Conservation (phyloP, 768 basidiomycete species). For the Leccinum rimulosum region DNA sequence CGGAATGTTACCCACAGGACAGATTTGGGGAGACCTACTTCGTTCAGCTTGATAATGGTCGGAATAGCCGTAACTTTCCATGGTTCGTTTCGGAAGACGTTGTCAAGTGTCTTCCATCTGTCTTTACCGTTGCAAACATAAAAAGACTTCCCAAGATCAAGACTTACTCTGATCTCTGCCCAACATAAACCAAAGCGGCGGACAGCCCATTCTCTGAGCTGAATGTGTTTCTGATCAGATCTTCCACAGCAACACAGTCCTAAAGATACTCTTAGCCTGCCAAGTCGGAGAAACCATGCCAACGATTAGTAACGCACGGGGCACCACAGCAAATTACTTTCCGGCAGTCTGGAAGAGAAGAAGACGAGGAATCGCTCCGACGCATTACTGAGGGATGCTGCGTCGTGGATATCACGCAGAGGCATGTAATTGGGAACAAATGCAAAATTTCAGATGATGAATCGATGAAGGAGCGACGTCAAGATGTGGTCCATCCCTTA, state of each 20-base stretch:
- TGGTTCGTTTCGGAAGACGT: slow-evolving; percentile 58
- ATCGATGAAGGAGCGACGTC: background rate
- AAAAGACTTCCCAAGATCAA: background rate
- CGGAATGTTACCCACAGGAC: slow-evolving; percentile 1
- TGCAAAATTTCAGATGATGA: background rate
- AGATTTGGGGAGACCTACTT: slow-evolving; percentile 41
- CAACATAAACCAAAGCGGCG: slow-evolving; percentile 67
- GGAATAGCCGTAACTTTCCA: slow-evolving; percentile 63
- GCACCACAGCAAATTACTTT: slow-evolving; percentile 57
- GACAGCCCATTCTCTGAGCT: slow-evolving; percentile 41
- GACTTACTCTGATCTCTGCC: slow-evolving; percentile 59
- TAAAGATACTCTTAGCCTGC: slow-evolving; percentile 27
- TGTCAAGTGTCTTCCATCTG: slow-evolving; percentile 66
- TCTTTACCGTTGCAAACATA: background rate
- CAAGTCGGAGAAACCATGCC: background rate
- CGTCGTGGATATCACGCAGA: slow-evolving; percentile 40
- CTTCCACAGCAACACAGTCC: slow-evolving; percentile 70
- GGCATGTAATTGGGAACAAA: slow-evolving; percentile 42
- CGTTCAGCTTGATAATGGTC: slow-evolving; percentile 58
- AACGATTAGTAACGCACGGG: slow-evolving; percentile 43
- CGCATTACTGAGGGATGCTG: slow-evolving; percentile 36
- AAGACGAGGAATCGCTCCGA: slow-evolving; percentile 63
- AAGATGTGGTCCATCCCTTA: slow-evolving; percentile 2
- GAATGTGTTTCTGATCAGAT: slow-evolving; percentile 52
- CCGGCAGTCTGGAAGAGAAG: slow-evolving; percentile 64